A percentile compares a stretch with the other conserved stretches of the same genome.
Evolutionary conservation across 768 basidiomycete species (phyloP).

Genomic region (Chiua virens): DNA sequence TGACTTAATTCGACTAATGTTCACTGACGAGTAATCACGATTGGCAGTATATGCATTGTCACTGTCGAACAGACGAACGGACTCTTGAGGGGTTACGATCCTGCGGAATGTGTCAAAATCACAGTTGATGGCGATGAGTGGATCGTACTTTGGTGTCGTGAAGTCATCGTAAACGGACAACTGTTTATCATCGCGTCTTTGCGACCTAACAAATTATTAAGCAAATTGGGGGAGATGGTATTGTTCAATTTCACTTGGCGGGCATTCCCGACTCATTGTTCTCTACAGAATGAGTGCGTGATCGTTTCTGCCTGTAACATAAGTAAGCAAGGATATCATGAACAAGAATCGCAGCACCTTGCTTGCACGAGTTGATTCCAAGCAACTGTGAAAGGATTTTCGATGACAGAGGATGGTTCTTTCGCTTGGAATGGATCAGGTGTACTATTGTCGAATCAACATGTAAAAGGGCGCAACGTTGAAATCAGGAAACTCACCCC

Average conservation of each 20-base stretch:
- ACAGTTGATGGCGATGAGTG: not conserved
- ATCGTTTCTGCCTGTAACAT: slow-evolving; percentile 22
- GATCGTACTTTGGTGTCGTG: slow-evolving; percentile 4
- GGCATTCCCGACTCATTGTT: slow-evolving; percentile 9
- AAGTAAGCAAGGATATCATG: not conserved
- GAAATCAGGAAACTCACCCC: not conserved
- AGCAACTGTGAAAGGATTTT: slow-evolving; percentile 20
- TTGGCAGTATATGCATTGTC: not conserved
- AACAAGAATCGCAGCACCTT: slow-evolving; percentile 5
- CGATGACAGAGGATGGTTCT: not conserved
- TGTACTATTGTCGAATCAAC: not conserved
- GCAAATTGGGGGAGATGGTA: not conserved
- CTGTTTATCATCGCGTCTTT: slow-evolving; percentile 2
- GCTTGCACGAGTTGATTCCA: slow-evolving; percentile 21
- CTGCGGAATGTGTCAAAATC: not conserved
- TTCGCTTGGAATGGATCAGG: not conserved
- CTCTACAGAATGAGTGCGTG: slow-evolving; percentile 20
- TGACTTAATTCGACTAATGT: not conserved
- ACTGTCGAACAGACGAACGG: not conserved
- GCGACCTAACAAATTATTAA: not conserved
- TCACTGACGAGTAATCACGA: slow-evolving; percentile 12
- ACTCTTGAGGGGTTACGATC: not conserved
- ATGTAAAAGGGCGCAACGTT: not conserved
- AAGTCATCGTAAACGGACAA: slow-evolving; percentile 4
- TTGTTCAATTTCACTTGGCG: slow-evolving; percentile 20